These are phyloP conservation scores for Candida sanyaensis DNA, from an alignment of 1,139 yeast genomes.

Conservation along the genomic window DNA sequence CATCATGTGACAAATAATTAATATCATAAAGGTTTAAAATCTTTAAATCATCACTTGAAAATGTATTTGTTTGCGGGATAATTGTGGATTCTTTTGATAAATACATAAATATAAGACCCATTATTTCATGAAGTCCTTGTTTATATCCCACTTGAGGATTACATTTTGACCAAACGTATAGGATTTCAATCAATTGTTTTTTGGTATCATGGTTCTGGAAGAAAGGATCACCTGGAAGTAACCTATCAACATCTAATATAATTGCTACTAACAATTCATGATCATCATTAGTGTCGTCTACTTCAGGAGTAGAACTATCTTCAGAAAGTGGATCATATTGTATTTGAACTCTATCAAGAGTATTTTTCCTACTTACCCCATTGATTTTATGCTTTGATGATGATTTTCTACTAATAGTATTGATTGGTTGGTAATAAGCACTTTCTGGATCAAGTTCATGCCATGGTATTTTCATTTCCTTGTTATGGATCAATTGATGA, in stretches of 20 bases:
- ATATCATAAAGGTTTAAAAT: conserved; percentile 41
- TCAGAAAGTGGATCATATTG: conserved; percentile 16
- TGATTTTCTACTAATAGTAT: conserved; percentile 10
- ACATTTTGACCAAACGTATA: conserved; percentile 56
- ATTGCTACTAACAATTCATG: conserved; percentile 43
- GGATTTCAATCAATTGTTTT: conserved; percentile 48
- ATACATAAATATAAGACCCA: conserved; percentile 59
- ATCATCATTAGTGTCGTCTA: conserved; percentile 16
- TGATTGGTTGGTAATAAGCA: conserved; percentile 25
- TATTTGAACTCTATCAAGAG: conserved; percentile 16
- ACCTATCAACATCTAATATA: conserved; percentile 62
- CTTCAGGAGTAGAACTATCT: conserved; percentile 6
- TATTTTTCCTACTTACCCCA: conserved; percentile 12
- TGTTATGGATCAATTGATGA: conserved; percentile 32
- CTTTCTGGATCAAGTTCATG: conserved; percentile 31
- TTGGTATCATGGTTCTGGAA: conserved; percentile 41
- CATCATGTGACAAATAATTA: conserved; percentile 45
- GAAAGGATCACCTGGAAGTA: conserved; percentile 60
- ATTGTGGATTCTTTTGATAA: conserved; percentile 42
- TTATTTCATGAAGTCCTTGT: conserved; percentile 71
- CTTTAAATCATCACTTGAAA: conserved; percentile 34
- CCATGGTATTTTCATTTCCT: conserved; percentile 46
- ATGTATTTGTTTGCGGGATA: conserved; percentile 36
- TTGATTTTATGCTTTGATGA: conserved; percentile 10
- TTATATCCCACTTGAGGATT: conserved; percentile 58